Percentiles rank a stretch among this genome's conserved stretches.
phyloP scores from a whole-genome alignment of 257 asterid genomes.

The Coffea canephora region DNA sequence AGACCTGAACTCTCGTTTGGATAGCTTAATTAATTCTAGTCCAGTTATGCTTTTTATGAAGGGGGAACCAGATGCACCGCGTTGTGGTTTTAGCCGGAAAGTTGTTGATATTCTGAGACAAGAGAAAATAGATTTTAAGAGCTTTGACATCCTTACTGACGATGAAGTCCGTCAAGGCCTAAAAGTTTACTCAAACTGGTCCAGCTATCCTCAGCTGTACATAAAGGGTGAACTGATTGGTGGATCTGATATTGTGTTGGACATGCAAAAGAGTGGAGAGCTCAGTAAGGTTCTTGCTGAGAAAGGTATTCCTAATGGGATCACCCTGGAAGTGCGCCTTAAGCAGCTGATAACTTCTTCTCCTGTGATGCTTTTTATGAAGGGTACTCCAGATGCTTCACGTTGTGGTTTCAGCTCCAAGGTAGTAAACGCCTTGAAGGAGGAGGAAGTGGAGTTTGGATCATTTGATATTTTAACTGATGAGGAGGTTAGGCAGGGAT shows the following conservation, averaged over 20 bases:
- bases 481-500: slow-evolving; percentile 91
- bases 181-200: slow-evolving; percentile 93
- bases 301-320: slow-evolving; percentile 54
- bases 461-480: slow-evolving; percentile 78
- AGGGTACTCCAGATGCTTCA: slow-evolving; percentile 83
- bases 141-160: slow-evolving; percentile 79
- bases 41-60: slow-evolving; percentile 90
- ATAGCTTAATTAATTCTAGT: slow-evolving; percentile 46
- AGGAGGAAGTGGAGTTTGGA: slow-evolving; percentile 68
- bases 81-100: slow-evolving; percentile 92
- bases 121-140: slow-evolving; percentile 67
- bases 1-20: slow-evolving; percentile 51
- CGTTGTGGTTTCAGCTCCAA: slow-evolving; percentile 91
- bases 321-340: slow-evolving; percentile 56
- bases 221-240: slow-evolving; percentile 85
- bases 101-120: slow-evolving; percentile 76
- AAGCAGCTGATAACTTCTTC: slow-evolving; percentile 55
- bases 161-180: slow-evolving; percentile 96
- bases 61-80: slow-evolving; percentile 81
- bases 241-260: slow-evolving; percentile 95
- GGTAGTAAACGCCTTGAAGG: slow-evolving; percentile 76
- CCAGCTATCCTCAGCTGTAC: slow-evolving; percentile 93
- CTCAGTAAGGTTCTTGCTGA: slow-evolving; percentile 62
- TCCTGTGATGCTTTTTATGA: slow-evolving; percentile 77
- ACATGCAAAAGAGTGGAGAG: slow-evolving; percentile 99